phyloP scores from a whole-genome alignment of 2,329 filamentous ascomycete species.

The Penicillium fuscoglaucum region DNA sequence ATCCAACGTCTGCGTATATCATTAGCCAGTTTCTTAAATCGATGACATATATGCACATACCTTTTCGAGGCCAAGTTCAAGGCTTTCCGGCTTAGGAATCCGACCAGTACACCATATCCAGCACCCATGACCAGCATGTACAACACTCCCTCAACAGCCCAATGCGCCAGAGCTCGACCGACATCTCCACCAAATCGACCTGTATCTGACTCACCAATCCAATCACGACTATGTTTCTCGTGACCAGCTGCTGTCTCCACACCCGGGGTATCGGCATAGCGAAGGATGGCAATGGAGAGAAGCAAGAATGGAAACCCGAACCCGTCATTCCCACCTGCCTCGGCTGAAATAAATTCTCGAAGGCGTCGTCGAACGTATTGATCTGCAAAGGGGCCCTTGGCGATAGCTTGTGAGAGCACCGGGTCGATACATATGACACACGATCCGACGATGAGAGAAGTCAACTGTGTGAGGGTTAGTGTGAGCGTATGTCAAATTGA shows the following conservation, averaged over 20 bases:
- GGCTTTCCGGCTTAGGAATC: slow-evolving; percentile 50
- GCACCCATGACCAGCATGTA: slow-evolving; percentile 59
- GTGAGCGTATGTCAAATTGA: background rate
- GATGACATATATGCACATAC: slow-evolving; percentile 11
- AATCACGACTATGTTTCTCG: slow-evolving; percentile 26
- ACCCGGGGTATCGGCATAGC: slow-evolving; percentile 49
- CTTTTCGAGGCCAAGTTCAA: slow-evolving; percentile 44
- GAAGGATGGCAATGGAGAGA: slow-evolving; percentile 58
- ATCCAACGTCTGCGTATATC: slow-evolving; percentile 52
- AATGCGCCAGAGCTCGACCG: slow-evolving; percentile 55
- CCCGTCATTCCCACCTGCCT: slow-evolving; percentile 63
- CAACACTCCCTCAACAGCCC: slow-evolving; percentile 61
- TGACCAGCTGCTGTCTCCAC: slow-evolving; percentile 19
- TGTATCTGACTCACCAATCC: slow-evolving; percentile 42
- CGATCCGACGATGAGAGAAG: slow-evolving; percentile 59
- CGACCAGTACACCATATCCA: slow-evolving; percentile 55
- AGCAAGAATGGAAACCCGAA: slow-evolving; percentile 64
- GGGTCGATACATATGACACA: slow-evolving; percentile 64
- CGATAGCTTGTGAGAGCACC: slow-evolving; percentile 62
- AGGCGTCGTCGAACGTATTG: slow-evolving; percentile 60
- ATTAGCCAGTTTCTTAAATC: slow-evolving; percentile 13
- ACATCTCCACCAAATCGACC: slow-evolving; percentile 56
- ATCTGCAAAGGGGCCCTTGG: slow-evolving; percentile 63
- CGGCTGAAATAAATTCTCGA: slow-evolving; percentile 62
- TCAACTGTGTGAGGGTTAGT: slow-evolving; percentile 36